Percentiles rank a stretch among this genome's conserved stretches.
Conservation (phyloP, 805 yeast genomes). For the Ogataea degrootiae region DNA sequence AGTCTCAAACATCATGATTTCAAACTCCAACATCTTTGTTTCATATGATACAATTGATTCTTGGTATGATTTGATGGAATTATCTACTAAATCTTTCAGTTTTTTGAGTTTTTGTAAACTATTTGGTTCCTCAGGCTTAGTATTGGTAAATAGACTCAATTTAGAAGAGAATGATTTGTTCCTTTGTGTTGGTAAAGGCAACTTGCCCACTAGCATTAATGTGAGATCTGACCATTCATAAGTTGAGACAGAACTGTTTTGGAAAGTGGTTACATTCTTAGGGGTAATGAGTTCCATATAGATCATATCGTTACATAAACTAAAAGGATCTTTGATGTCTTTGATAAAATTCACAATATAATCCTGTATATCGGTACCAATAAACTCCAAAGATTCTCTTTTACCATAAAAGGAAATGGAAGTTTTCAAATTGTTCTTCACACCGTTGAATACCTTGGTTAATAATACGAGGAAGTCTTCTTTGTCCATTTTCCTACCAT, state of each 20-base stretch:
- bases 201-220: conserved; percentile 5
- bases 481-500: conserved; percentile 4
- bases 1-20: conserved; percentile 9
- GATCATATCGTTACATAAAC: conserved; percentile 11
- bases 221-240: conserved; percentile 16
- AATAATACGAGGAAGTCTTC: conserved; percentile 5
- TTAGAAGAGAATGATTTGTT: conserved; percentile 2
- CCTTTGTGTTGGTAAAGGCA: conserved; percentile 2
- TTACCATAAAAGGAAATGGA: conserved; percentile 6
- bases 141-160: conserved; percentile 4
- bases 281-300: conserved; percentile 10
- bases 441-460: conserved; percentile 2
- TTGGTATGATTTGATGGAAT: conserved; percentile 3
- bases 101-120: conserved; percentile 6
- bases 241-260: conserved; percentile 10
- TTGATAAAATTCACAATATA: conserved; percentile 1
- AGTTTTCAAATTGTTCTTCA: conserved; percentile 1
- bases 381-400: conserved; percentile 7
- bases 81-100: conserved; percentile 6
- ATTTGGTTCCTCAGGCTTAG: not conserved
- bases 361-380: conserved; percentile 10
- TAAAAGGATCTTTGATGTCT: conserved; percentile 2
- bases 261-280: conserved; percentile 12
- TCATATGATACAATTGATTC: conserved; percentile 6
- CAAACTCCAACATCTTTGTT: conserved; percentile 6